Evolutionary conservation across 2,329 filamentous ascomycete genomes (phyloP).

Genomic region (Fusarium camptoceras): DNA sequence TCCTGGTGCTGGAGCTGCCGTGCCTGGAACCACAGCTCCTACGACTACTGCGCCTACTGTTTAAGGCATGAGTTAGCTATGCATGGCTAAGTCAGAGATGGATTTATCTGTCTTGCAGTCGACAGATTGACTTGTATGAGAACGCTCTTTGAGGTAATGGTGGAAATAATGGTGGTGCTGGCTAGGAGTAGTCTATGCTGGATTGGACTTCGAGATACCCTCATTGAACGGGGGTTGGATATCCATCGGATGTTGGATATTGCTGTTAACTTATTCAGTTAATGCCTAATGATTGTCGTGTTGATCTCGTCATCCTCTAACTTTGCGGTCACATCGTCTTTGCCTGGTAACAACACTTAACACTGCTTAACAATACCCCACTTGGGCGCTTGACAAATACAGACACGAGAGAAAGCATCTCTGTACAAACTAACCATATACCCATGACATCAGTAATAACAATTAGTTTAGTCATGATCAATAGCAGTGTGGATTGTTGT

Average conservation of each 20-base stretch:
- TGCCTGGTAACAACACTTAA: neutral
- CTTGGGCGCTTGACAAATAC: neutral
- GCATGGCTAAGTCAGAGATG: neutral
- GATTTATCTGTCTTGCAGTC: neutral
- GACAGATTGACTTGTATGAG: neutral
- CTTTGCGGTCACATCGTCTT: neutral
- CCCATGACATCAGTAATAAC: neutral
- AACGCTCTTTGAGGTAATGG: neutral
- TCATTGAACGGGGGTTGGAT: constrained; percentile 39
- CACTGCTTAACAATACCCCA: neutral
- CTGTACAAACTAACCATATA: neutral
- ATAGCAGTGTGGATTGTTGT: neutral
- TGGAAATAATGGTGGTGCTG: neutral
- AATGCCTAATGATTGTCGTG: constrained; percentile 26
- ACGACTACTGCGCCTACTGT: constrained; percentile 27
- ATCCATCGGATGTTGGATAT: constrained; percentile 11
- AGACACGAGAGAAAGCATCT: neutral
- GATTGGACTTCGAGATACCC: constrained; percentile 35
- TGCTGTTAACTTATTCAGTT: neutral
- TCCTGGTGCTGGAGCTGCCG: constrained; percentile 9
- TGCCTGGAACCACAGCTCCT: constrained; percentile 17
- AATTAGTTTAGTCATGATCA: neutral
- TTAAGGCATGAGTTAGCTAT: neutral
- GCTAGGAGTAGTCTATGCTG: neutral
- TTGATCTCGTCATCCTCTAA: neutral